Evolutionary conservation across 148 eudicot species (phyloP), one percentile per base, ranked within the genome.

Genomic region (Amaranthus palmeri): DNA sequence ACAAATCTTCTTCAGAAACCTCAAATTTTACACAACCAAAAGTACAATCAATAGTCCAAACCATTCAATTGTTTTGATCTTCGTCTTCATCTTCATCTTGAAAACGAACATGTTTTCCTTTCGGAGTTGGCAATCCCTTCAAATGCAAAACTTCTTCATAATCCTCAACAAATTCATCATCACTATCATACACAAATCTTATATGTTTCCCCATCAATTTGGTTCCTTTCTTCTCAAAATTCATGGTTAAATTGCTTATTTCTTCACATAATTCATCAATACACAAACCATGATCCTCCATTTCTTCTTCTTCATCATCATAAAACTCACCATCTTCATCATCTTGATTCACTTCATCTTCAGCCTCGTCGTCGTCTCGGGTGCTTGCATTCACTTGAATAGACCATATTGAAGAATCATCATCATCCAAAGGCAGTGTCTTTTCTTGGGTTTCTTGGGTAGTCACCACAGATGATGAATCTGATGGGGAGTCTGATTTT

Each of bases 351-450:
- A 72, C 82, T n/a, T 77, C 77, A 8, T 79, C 85, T 15, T 86
- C 88, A 0, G 75, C 79, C 5, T 87, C 87, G 8, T 85, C 85
- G 10, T 82, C 83, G 10, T 78, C 87, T 61, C 72, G 81, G 41
- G 75, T 79, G 75, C 96, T 90, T 15, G 87, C 90, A 83, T 93
- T 91, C 54, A 82, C 96, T 76, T 87, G 89, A 68, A 90, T 75
- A 10, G 98, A 88, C 95, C 96, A 88, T 14, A 87, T 63, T 2
- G 96, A 90, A n/a, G 84, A 79, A 68, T 83, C 87, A 49, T 88
- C 97, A 12, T 89, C 90, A 11, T 87, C 86, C 0, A 49, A 40
- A 1, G 50, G 4, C 0, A 58, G 45, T 10, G 40, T 3, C 77
- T 79, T 70, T 17, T 70, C 74, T 15, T 59, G 47, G 42, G 60